Evolutionary conservation across 495 filamentous ascomycete species (phyloP).

Genomic region (Pseudevernia furfuracea): DNA sequence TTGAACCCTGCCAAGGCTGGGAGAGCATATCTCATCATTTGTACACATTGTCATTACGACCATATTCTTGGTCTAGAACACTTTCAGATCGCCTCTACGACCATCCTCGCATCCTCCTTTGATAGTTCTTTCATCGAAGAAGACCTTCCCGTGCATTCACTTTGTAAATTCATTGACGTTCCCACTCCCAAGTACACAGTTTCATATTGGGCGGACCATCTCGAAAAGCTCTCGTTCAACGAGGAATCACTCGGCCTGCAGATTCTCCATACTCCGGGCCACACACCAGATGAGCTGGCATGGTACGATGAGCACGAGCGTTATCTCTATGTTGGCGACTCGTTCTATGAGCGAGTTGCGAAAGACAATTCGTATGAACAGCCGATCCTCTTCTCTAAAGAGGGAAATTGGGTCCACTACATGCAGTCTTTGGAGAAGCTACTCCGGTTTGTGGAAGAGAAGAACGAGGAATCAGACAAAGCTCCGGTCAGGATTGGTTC

Average conservation of each 20-base stretch:
- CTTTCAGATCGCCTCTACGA: slow-evolving; percentile 28
- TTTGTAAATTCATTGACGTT: slow-evolving; percentile 29
- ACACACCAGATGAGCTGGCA: slow-evolving; percentile 38
- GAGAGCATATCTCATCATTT: slow-evolving; percentile 33
- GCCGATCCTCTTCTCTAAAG: slow-evolving; percentile 34
- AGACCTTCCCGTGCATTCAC: slow-evolving; percentile 30
- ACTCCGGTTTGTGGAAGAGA: slow-evolving; percentile 24
- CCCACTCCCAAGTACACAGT: slow-evolving; percentile 32
- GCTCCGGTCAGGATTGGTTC: slow-evolving; percentile 27
- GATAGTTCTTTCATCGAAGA: slow-evolving; percentile 31
- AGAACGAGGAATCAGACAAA: slow-evolving; percentile 19
- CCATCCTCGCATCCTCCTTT: slow-evolving; percentile 31
- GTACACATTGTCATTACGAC: slow-evolving; percentile 39
- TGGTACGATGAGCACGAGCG: slow-evolving; percentile 36
- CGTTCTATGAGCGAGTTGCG: slow-evolving; percentile 33
- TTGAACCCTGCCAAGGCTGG: slow-evolving; percentile 28
- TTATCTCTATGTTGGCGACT: slow-evolving; percentile 37
- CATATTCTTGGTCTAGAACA: slow-evolving; percentile 34
- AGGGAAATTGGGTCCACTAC: slow-evolving; percentile 30
- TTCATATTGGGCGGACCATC: slow-evolving; percentile 32
- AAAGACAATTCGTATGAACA: slow-evolving; percentile 22
- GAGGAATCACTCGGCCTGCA: slow-evolving; percentile 23
- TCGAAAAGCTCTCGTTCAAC: slow-evolving; percentile 24
- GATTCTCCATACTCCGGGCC: slow-evolving; percentile 37
- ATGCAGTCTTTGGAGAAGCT: slow-evolving; percentile 29